Evolutionary conservation across 768 basidiomycete species (phyloP), one percentile per base, ranked within the genome.

Genomic region (Coprinopsis strossmayeri): DNA sequence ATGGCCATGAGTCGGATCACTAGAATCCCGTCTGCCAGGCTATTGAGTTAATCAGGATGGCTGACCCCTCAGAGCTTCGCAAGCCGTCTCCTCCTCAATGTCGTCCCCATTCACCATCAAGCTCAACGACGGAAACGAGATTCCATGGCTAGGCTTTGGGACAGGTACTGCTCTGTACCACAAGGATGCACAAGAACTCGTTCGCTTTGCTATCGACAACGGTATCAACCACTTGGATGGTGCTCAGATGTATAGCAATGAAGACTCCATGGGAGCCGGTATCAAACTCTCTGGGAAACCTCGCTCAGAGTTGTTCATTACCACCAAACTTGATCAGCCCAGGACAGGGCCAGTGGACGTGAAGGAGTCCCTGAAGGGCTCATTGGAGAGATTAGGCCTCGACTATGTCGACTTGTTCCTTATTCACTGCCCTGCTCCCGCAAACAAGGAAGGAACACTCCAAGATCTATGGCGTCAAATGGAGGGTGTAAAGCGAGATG

Each of bases 391-490:
- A 57, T 66, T 87, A 3, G 63, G 61, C 17, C 47, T 81, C 45
- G 68, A 77, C 47, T 73, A 72, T 37, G 78, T 86, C 11, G 82
- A 86, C 57, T 60, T 84, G 48, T 86, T 78, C 63, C 64, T 87
- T 49, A 69, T 89, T 45, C 86, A 87, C 56, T 58, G 55, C 37
- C 67, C 79, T 1, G 58, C 59, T 34, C 65, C 68, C 2, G 55
- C 49, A 3, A 50, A 61, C 2, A 64, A 70, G 38, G 62, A 55
- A 32, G 75, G 72, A 18, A 72, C 63, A 45, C 62, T 84, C 45
- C 66, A 67, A 48, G 69, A 77, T 21, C 59, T 76, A 44, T 86
- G 84, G 84, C 69, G 69, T 40, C 76, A 66, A 3, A 74, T 87
- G 74, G 82, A 85, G 56, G 74, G 72, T 34, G 64, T 78, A 30